Evolutionary conservation across 306 rosid species (phyloP).

Genomic region (Morella rubra): DNA sequence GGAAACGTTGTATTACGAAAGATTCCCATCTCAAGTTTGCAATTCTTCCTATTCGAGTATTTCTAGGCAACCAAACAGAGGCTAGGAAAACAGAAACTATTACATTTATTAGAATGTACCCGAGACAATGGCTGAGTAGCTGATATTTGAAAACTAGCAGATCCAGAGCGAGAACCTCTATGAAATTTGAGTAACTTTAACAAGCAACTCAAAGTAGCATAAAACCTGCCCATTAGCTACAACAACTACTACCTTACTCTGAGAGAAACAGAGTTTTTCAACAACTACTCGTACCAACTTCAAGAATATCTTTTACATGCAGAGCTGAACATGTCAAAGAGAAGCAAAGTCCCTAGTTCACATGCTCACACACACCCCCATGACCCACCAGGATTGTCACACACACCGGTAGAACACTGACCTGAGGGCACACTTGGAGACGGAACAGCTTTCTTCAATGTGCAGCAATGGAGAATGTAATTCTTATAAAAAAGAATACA

Average conservation of each 20-base stretch:
- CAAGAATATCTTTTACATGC: conserved; percentile 22
- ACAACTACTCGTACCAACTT: conserved; percentile 59
- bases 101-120: conserved; percentile 13
- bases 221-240: conserved; percentile 39
- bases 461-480: conserved; percentile 27
- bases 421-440: conserved; percentile 23
- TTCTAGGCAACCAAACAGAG: conserved; percentile 38
- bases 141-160: conserved; percentile 21
- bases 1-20: neutral
- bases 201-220: conserved; percentile 37
- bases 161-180: conserved; percentile 29
- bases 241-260: conserved; percentile 33
- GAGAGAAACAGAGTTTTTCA: conserved; percentile 25
- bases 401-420: conserved; percentile 14
- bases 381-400: too few species aligned
- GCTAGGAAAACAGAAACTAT: conserved; percentile 13
- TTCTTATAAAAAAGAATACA: neutral
- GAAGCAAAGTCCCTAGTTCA: conserved; percentile 20
- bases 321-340: conserved; percentile 25
- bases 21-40: neutral
- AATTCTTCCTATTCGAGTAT: conserved; percentile 14
- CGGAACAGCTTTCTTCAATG: conserved; percentile 9
- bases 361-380: neutral
- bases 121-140: conserved; percentile 4
- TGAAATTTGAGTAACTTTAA: conserved; percentile 29